These are phyloP conservation scores for Ambrosiella xylebori DNA, from an alignment of 2,329 filamentous ascomycete genomes.

Conservation along the genomic window DNA sequence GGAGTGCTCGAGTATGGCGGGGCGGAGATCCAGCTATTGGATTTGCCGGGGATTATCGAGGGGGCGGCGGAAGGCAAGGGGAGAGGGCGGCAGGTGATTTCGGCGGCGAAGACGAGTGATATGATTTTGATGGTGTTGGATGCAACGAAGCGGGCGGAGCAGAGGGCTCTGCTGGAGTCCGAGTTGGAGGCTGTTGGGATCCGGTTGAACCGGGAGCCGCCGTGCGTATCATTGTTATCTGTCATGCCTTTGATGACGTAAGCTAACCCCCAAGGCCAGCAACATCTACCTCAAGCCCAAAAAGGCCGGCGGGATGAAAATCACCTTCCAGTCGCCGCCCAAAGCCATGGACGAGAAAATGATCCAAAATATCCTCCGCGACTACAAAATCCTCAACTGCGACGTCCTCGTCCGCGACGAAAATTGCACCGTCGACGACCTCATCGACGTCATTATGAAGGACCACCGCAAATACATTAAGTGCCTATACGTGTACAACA, in stretches of 20 bases:
- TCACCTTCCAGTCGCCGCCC: slow-evolving; percentile 78
- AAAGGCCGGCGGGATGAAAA: slow-evolving; percentile 96
- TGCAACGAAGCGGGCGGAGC: slow-evolving; percentile 90
- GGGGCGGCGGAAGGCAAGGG: slow-evolving; percentile 92
- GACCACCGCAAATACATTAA: slow-evolving; percentile 95
- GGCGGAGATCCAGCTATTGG: slow-evolving; percentile 92
- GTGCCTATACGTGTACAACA: slow-evolving; percentile 97
- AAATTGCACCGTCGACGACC: slow-evolving; percentile 87
- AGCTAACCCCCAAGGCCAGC: slow-evolving; percentile 26
- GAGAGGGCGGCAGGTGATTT: slow-evolving; percentile 88
- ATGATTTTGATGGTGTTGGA: slow-evolving; percentile 93
- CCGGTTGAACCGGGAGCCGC: slow-evolving; percentile 74
- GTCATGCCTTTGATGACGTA: background rate
- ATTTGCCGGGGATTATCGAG: slow-evolving; percentile 96
- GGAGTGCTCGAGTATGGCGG: slow-evolving; percentile 95
- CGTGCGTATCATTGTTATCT: slow-evolving; percentile 36
- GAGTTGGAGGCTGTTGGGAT: slow-evolving; percentile 94
- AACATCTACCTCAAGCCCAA: slow-evolving; percentile 97
- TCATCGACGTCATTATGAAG: slow-evolving; percentile 99
- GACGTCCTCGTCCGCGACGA: slow-evolving; percentile 93
- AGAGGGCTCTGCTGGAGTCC: slow-evolving; percentile 72
- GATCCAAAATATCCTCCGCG: slow-evolving; percentile 89
- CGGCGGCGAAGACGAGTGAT: slow-evolving; percentile 94
- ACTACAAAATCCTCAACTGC: slow-evolving; percentile 98
- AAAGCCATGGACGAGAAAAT: slow-evolving; percentile 94